These are phyloP conservation scores for Solanum tarijense DNA, from an alignment of 257 asterid genomes.

Conservation along the genomic window DNA sequence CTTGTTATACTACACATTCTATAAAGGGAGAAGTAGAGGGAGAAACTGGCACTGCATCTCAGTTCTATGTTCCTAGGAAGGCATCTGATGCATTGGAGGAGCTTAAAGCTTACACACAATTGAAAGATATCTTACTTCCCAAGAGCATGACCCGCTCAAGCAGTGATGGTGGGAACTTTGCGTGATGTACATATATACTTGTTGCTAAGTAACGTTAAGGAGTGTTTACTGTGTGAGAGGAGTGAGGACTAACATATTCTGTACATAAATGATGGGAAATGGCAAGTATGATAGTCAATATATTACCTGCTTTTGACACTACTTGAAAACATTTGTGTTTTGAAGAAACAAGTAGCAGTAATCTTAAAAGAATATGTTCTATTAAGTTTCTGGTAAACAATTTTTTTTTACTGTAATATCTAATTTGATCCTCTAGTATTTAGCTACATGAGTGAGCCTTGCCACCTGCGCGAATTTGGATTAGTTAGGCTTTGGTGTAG, in stretches of 20 bases:
- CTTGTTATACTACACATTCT: constrained; percentile 26
- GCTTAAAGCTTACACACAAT: constrained; percentile 53
- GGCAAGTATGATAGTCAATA: not conserved
- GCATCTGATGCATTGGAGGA: constrained; percentile 87
- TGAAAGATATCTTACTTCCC: constrained; percentile 66
- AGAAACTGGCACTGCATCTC: constrained; percentile 42
- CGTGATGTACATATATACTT: not conserved
- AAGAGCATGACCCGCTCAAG: constrained; percentile 36
- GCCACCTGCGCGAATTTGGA: not conserved
- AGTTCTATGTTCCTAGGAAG: constrained; percentile 49
- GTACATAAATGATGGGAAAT: not conserved
- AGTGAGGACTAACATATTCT: not conserved
- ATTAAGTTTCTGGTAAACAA: not conserved
- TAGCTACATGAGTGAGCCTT: not conserved
- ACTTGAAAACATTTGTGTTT: not conserved
- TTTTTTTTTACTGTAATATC: not conserved
- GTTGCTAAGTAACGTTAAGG: not conserved
- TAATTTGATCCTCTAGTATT: not conserved
- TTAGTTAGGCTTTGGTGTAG: not conserved
- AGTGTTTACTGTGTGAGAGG: not conserved
- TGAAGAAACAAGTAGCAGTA: not conserved
- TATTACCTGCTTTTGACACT: not conserved
- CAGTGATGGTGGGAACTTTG: constrained; percentile 9
- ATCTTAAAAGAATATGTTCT: not conserved
- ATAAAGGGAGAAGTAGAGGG: constrained; percentile 27